Conservation (phyloP, 306 rosid genomes). For the Rubus idaeus region DNA sequence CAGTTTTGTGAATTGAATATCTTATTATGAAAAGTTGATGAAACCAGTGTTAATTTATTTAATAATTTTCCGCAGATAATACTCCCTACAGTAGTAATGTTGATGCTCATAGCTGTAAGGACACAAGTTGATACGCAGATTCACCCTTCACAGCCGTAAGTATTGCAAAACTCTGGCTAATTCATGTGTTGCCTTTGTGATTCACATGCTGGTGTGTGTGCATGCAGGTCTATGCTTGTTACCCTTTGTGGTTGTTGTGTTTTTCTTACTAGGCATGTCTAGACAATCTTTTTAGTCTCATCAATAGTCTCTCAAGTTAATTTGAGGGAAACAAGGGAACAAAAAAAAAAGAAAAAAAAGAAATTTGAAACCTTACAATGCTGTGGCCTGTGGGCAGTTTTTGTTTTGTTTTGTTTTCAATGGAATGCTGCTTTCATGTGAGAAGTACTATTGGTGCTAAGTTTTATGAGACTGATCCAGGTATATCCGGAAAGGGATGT, state of each 20-base stretch:
- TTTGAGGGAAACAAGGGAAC: background rate
- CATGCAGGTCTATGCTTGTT: background rate
- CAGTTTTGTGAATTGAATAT: background rate
- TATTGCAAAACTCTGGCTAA: constrained; percentile 9
- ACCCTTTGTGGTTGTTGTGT: background rate
- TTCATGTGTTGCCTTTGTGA: background rate
- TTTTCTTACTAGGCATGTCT: background rate
- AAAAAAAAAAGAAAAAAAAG: background rate
- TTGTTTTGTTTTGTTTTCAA: no score
- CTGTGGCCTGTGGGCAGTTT: background rate
- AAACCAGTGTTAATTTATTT: constrained; percentile 24
- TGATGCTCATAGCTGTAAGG: constrained; percentile 78
- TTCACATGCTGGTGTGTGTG: background rate
- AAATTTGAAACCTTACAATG: background rate
- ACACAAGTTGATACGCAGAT: constrained; percentile 81
- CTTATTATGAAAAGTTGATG: background rate
- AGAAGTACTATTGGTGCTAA: constrained; percentile 20
- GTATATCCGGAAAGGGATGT: constrained; percentile 66
- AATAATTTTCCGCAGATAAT: constrained; percentile 62
- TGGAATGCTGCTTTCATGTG: background rate
- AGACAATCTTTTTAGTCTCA: background rate
- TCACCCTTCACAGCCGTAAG: constrained; percentile 87
- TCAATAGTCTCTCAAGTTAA: background rate
- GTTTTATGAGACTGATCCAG: constrained; percentile 49
- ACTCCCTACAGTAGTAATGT: constrained; percentile 85